Base-by-base conservation (phyloP, 1,139 yeast species). In the Pichia cactophila region DNA sequence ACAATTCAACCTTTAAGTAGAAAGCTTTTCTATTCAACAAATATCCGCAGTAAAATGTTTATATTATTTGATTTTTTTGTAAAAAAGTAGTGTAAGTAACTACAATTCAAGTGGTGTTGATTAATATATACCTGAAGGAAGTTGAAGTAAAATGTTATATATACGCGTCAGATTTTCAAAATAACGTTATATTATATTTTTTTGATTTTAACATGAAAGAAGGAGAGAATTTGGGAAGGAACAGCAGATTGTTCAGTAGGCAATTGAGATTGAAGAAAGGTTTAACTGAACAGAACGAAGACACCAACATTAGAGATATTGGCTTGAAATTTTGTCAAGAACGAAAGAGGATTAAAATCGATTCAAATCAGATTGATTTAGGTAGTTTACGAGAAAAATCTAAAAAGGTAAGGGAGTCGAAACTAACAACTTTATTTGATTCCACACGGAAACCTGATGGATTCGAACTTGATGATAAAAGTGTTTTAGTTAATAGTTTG, bases 361-460 rank as follows among this genome's bases (percentile, higher is more conserved):
- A 26, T 16, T 5, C 12, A 9, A 26, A 4, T n/a, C 5, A 7
- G 14, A 41, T 38, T 14, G 39, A 26, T 10, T 14, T 48, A 4
- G 23, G 23, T 9, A 16, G 40, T 12, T 17, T 48, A 29, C 39
- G 48, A 29, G 48, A 48, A 17, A 45, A 35, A n/a, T 45, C 48
- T 7, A 48, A 45, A 17, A 40, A 45, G 17, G 10, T 41, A 16
- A 39, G 37, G 9, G 41, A 23, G 1, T 26, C 26, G 4, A 40
- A 16, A n/a, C 36, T 23, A 4, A 23, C 20, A 12, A 45, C 28
- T 23, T 16, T 16, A 11, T 35, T 44, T 7, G 12, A n/a, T 20
- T 42, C 45, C 11, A 16, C 33, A 3, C 40, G 17, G 9, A 40
- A 17, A 17, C 48, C 51, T 9, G 17, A 33, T 9, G 29, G 36